These are phyloP conservation scores for Zoysia matrella DNA, from an alignment of 202 grass and related monocot species.

Conservation along the genomic window DNA sequence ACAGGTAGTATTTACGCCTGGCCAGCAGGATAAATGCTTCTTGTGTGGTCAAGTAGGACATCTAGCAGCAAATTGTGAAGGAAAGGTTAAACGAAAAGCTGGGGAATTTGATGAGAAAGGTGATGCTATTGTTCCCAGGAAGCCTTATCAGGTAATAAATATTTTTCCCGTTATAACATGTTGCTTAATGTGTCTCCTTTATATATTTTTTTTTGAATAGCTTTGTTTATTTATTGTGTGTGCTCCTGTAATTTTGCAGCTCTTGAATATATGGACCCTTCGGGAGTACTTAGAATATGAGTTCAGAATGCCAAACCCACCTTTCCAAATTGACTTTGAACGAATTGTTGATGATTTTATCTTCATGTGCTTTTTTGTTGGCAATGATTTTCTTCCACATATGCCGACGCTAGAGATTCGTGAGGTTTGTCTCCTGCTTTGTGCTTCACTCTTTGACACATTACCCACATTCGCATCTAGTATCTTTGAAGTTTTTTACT, in stretches of 20 bases:
- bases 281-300: slow-evolving; percentile 88
- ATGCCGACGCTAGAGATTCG: slow-evolving; percentile 99
- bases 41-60: slow-evolving; percentile 98
- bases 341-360: slow-evolving; percentile 98
- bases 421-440: slow-evolving; percentile 69
- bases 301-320: slow-evolving; percentile 89
- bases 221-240: slow-evolving; percentile 3
- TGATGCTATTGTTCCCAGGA: slow-evolving; percentile 69
- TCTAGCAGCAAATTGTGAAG: slow-evolving; percentile 92
- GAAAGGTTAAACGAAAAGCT: slow-evolving; percentile 93
- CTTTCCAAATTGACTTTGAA: slow-evolving; percentile 91
- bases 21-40: slow-evolving; percentile 98
- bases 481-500: slow-evolving; percentile 11
- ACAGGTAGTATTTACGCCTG: slow-evolving; percentile 94
- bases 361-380: slow-evolving; percentile 32
- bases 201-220: not conserved
- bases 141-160: slow-evolving; percentile 87
- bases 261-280: slow-evolving; percentile 52
- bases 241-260: slow-evolving; percentile 62
- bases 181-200: slow-evolving; percentile 2
- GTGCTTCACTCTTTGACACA: slow-evolving; percentile 20
- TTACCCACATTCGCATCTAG: slow-evolving; percentile 18
- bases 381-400: slow-evolving; percentile 31
- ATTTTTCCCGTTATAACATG: slow-evolving; percentile 10
- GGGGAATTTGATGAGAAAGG: slow-evolving; percentile 96